These are phyloP conservation scores for Diaporthe citrichinensis DNA, from an alignment of 2,329 filamentous ascomycete genomes.

Conservation along the genomic window DNA sequence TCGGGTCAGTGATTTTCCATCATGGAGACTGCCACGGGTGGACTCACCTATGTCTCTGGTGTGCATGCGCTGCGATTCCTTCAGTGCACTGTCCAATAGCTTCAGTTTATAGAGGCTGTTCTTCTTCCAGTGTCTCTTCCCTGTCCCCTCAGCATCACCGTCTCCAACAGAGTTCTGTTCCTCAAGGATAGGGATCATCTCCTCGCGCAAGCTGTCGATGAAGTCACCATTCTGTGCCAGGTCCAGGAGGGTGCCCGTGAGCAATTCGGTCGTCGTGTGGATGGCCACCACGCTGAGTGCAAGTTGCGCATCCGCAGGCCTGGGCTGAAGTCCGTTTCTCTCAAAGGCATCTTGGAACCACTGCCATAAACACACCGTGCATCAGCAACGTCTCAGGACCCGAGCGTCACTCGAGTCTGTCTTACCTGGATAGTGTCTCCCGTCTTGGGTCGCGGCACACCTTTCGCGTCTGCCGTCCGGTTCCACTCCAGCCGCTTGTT, in stretches of 20 bases:
- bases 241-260: conserved; percentile 56
- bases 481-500: conserved; percentile 45
- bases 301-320: conserved; percentile 54
- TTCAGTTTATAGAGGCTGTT: conserved; percentile 54
- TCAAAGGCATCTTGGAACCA: conserved; percentile 57
- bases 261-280: conserved; percentile 57
- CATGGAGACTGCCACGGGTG: too few relatives aligned
- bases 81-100: conserved; percentile 58
- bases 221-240: conserved; percentile 56
- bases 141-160: neutral
- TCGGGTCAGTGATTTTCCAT: neutral
- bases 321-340: conserved; percentile 49
- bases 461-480: conserved; percentile 44
- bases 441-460: conserved; percentile 28
- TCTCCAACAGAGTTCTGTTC: conserved; percentile 18
- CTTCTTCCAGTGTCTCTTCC: conserved; percentile 51
- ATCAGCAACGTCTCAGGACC: neutral
- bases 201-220: conserved; percentile 57
- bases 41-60: conserved; percentile 18
- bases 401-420: neutral
- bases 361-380: conserved; percentile 43
- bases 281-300: conserved; percentile 56
- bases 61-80: conserved; percentile 53
- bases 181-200: conserved; percentile 54
- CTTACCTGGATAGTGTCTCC: conserved; percentile 33